phyloP scores from a whole-genome alignment of 192 early-diverging fungal genomes.

The Thamnidium elegans region DNA sequence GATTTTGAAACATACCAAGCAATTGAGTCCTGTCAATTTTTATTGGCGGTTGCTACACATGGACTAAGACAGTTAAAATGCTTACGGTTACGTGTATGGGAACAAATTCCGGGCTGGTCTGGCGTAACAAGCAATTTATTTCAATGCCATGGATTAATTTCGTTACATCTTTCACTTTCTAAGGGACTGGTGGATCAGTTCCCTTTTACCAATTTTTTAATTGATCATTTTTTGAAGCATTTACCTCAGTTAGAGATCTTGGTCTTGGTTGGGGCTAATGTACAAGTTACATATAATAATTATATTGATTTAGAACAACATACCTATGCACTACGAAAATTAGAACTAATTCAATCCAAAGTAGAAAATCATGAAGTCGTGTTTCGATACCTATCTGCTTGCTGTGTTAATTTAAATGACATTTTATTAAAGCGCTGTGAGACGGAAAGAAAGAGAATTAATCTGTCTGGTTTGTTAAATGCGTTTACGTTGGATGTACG shows the following conservation, averaged over 20 bases:
- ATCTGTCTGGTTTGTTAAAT: too few species aligned
- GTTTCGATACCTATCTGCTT: too few species aligned
- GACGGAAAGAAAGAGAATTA: too few species aligned
- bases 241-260: neutral
- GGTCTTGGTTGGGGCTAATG: neutral
- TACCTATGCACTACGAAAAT: too few species aligned
- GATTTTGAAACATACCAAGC: constrained; percentile 1
- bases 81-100: neutral
- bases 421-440: too few species aligned
- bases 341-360: too few species aligned
- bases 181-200: neutral
- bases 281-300: neutral
- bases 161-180: neutral
- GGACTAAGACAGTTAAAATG: neutral
- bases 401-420: too few species aligned
- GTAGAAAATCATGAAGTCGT: too few species aligned
- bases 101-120: neutral
- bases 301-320: too few species aligned
- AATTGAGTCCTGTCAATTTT: neutral
- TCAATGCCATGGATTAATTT: neutral
- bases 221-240: neutral
- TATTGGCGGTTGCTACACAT: neutral
- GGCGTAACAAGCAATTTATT: neutral
- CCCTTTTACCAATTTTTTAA: neutral
- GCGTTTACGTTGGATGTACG: too few species aligned